Conservation (phyloP, 352 stramenopile species). For the Globisporangium solare region DNA sequence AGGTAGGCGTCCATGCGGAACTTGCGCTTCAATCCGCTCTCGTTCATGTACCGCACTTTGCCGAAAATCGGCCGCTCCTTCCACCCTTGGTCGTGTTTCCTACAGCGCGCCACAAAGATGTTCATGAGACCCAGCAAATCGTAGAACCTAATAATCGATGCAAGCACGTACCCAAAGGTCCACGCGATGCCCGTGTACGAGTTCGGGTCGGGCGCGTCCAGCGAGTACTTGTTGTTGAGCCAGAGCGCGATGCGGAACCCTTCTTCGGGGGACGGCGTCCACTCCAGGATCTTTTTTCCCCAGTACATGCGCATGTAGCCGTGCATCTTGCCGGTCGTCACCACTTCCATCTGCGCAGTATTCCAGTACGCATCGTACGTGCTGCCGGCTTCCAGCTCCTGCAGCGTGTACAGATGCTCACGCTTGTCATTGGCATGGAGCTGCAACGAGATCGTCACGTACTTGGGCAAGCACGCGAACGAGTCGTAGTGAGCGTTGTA, state of each 20-base stretch:
- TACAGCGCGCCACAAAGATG: constrained; percentile 3
- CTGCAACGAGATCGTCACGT: constrained; percentile 90
- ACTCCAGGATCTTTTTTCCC: constrained; percentile 99
- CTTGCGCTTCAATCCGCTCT: constrained; percentile 97
- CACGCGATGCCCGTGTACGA: constrained; percentile 82
- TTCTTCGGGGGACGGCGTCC: constrained; percentile 89
- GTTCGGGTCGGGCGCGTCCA: constrained; percentile 97
- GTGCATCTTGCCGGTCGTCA: constrained; percentile 91
- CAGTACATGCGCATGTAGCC: constrained; percentile 98
- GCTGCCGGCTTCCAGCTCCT: constrained; percentile 89
- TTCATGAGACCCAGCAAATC: no score
- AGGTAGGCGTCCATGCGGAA: constrained; percentile 93
- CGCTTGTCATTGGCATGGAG: constrained; percentile 85
- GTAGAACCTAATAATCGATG: no score
- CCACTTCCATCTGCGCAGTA: constrained; percentile 94
- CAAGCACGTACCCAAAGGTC: constrained; percentile 48
- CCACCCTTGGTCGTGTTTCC: constrained; percentile 97
- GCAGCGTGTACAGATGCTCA: constrained; percentile 88
- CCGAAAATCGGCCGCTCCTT: constrained; percentile 96
- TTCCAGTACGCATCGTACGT: constrained; percentile 99
- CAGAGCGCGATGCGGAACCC: constrained; percentile 91
- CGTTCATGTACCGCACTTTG: constrained; percentile 99
- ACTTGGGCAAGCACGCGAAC: constrained; percentile 84
- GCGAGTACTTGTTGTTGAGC: constrained; percentile 98
- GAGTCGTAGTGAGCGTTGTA: constrained; percentile 96